Percentiles rank a stretch among this genome's conserved stretches.
Conservation (phyloP, 192 early-diverging fungal species). For the Globomyces pollinis-pini region DNA sequence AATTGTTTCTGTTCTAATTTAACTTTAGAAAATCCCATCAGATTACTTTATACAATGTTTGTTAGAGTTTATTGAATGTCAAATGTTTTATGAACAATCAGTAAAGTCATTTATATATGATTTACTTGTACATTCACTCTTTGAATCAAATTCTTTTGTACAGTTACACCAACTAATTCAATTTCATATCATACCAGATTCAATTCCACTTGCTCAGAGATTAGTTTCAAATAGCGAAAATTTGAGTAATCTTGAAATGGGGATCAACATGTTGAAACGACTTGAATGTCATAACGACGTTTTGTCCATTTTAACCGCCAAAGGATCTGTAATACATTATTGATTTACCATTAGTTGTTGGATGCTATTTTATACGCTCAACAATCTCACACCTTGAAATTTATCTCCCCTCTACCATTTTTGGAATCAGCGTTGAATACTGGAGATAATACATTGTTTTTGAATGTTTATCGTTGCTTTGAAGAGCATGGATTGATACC, state of each 20-base stretch:
- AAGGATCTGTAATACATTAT: constrained; percentile 19
- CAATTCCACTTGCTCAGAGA: constrained; percentile 19
- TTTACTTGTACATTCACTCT: constrained; percentile 16
- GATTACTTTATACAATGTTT: constrained; percentile 7
- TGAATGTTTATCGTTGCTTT: constrained; percentile 35
- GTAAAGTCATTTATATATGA: constrained; percentile 16
- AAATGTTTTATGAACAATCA: constrained; percentile 1
- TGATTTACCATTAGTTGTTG: constrained; percentile 21
- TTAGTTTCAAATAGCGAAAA: not conserved
- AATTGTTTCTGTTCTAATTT: too few relatives aligned
- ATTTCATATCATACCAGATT: constrained; percentile 21
- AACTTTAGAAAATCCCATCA: constrained; percentile 1
- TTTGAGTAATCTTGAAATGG: constrained; percentile 13
- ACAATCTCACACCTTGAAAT: not conserved
- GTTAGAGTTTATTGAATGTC: constrained; percentile 19
- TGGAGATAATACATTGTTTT: constrained; percentile 31
- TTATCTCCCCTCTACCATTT: constrained; percentile 12
- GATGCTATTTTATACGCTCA: constrained; percentile 30
- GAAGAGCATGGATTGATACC: constrained; percentile 34
- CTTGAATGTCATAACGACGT: constrained; percentile 17
- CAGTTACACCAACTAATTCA: constrained; percentile 22
- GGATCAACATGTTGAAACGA: constrained; percentile 27
- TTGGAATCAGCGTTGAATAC: constrained; percentile 27
- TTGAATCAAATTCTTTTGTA: constrained; percentile 8
- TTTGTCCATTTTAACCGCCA: constrained; percentile 13